These are phyloP conservation scores for Helianthus annuus DNA, from an alignment of 129 eudicot genomes.

Conservation along the genomic window HanXRQr2.0-SUNRISE NC_035440.2:42299923-42300422, in stretches of 20 bases:
- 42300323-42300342: not conserved
- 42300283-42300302: not conserved
- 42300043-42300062: not conserved
- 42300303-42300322: not conserved
- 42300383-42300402: not conserved
- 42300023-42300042: not conserved
- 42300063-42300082: not conserved
- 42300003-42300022: not conserved
- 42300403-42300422: not conserved
- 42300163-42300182: not conserved
- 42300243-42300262: not conserved
- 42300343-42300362: too few species aligned
- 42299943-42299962: not conserved
- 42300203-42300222: not conserved
- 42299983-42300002: too few species aligned
- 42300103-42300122: not conserved
- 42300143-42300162: not conserved
- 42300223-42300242: not conserved
- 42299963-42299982: not conserved
- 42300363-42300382: too few species aligned
- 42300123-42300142: not conserved
- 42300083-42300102: too few species aligned
- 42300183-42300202: not conserved
- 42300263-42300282: not conserved
- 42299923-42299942: not conserved